Evolutionary conservation across 495 filamentous ascomycete genomes (phyloP).

Genomic region (Lichina pygmaea): DNA sequence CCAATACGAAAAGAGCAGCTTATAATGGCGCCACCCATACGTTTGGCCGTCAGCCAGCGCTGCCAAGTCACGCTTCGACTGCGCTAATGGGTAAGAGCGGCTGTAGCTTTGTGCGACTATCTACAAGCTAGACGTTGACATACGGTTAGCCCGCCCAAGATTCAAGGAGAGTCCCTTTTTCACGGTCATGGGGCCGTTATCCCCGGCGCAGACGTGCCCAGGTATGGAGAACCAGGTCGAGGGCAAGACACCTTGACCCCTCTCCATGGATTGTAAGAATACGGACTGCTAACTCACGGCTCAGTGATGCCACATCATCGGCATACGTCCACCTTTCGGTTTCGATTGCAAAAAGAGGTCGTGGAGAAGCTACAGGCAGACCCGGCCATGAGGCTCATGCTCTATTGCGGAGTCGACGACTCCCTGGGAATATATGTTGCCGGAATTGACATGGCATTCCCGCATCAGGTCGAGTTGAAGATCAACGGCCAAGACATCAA

Average conservation of each 20-base stretch:
- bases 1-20: neutral
- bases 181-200: conserved; percentile 29
- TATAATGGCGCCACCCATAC: neutral
- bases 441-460: conserved; percentile 52
- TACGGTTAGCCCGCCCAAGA: conserved; percentile 5
- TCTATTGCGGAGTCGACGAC: conserved; percentile 45
- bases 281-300: neutral
- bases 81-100: neutral
- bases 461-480: conserved; percentile 73
- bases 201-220: conserved; percentile 34
- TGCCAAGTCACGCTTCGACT: neutral
- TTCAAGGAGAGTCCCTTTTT: conserved; percentile 71
- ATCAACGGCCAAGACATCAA: conserved; percentile 72
- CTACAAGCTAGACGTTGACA: neutral
- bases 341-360: neutral
- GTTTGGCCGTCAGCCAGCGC: neutral
- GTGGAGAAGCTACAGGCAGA: conserved; percentile 25
- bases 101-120: neutral
- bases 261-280: too few species aligned
- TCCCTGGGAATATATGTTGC: conserved; percentile 25
- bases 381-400: conserved; percentile 34
- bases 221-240: conserved; percentile 18
- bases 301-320: conserved; percentile 32
- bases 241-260: neutral
- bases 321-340: conserved; percentile 9